A percentile compares a stretch with the other conserved stretches of the same genome.
phyloP scores from a whole-genome alignment of 257 asterid genomes.

The Striga asiatica region DNA sequence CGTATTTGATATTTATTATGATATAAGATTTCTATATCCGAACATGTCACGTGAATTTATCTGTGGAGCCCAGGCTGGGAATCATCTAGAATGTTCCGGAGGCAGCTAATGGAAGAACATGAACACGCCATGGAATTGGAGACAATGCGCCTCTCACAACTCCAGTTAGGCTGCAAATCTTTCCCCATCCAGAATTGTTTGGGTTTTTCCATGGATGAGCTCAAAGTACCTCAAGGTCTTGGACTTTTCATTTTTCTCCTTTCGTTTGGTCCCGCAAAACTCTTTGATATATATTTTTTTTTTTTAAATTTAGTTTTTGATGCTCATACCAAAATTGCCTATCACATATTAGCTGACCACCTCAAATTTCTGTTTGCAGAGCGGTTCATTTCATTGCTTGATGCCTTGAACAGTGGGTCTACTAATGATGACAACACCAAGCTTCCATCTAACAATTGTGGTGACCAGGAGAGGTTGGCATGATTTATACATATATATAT shows the following conservation, averaged over 20 bases:
- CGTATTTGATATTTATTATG: background rate
- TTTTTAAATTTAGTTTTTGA: background rate
- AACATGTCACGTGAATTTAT: background rate
- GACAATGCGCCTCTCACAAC: constrained; percentile 45
- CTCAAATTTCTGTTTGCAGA: constrained; percentile 36
- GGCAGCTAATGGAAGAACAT: constrained; percentile 44
- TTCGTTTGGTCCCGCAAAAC: background rate
- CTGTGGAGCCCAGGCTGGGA: constrained; percentile 29
- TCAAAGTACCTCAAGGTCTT: constrained; percentile 39
- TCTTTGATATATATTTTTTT: no score
- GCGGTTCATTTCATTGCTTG: constrained; percentile 28
- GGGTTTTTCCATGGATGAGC: constrained; percentile 39
- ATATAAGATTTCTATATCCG: background rate
- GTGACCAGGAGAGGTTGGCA: constrained; percentile 56
- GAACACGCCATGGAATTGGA: constrained; percentile 44
- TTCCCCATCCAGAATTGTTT: constrained; percentile 22
- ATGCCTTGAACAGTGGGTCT: constrained; percentile 33
- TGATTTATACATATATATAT: background rate
- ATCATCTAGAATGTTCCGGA: constrained; percentile 30
- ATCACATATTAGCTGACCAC: constrained; percentile 28
- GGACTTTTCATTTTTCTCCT: no score
- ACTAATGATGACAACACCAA: constrained; percentile 32
- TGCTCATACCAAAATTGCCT: background rate
- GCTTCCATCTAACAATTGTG: constrained; percentile 23
- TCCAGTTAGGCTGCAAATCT: constrained; percentile 38